These are phyloP conservation scores for Neocallimastix lanati DNA, from an alignment of 192 early-diverging fungal genomes.

Conservation along the genomic window DNA sequence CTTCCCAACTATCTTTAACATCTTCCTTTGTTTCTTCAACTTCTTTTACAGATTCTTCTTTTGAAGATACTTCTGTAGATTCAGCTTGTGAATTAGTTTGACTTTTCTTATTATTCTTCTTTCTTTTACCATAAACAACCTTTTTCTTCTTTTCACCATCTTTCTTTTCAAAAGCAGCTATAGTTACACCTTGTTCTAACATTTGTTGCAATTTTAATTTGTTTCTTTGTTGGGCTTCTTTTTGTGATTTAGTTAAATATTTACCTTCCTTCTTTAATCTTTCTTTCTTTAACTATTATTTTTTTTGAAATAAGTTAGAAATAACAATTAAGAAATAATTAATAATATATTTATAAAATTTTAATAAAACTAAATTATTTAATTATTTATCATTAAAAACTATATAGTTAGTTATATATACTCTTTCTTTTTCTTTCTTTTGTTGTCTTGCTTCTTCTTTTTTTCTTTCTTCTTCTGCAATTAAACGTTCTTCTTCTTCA, in stretches of 20 bases:
- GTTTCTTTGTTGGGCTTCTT: conserved; percentile 1
- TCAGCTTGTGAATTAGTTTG: conserved; percentile 1
- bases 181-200: conserved; percentile 1
- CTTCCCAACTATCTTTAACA: conserved; percentile 39
- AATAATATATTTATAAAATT: too few species aligned
- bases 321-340: background rate
- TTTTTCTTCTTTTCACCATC: conserved; percentile 36
- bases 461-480: conserved; percentile 53
- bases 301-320: background rate
- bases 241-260: conserved; percentile 63
- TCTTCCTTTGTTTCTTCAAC: conserved; percentile 19
- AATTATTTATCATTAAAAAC: too few species aligned
- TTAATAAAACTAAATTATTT: too few species aligned
- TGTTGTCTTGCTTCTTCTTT: conserved; percentile 56
- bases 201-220: conserved; percentile 2
- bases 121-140: conserved; percentile 55
- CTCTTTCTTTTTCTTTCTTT: conserved; percentile 68
- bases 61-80: background rate
- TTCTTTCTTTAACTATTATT: conserved; percentile 51
- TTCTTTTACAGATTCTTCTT: conserved; percentile 10
- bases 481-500: conserved; percentile 46
- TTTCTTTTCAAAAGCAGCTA: background rate
- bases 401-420: too few species aligned
- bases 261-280: conserved; percentile 82
- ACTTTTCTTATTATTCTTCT: conserved; percentile 30